Evolutionary conservation across 2,329 filamentous ascomycete genomes (phyloP), one percentile per base, ranked within the genome.

Genomic region (Coniella vitis): DNA sequence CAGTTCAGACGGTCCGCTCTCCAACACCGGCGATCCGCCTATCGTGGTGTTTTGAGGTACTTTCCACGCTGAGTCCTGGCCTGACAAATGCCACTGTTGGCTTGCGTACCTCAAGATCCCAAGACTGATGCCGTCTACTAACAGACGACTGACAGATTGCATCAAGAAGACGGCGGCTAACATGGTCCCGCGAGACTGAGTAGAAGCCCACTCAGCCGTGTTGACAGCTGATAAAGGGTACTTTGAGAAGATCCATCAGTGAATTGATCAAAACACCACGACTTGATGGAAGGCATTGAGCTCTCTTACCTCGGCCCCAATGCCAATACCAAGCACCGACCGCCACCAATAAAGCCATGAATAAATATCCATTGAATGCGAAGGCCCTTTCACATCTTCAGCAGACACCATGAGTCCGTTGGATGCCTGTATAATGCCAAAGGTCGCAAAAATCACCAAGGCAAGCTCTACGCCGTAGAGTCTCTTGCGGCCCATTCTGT

Each of bases 181-280:
- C 54, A 61, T 59, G 7, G 52, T 54, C 7, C 56, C 57, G 20
- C 61, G 48, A 8, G 54, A 59, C 12, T 56, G 38, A 7, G 61
- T 64, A 1, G 61, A 58, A 8, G 57, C 51, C 40, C 55, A 64
- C 38, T 64, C 61, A 1, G 60, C 60, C 1, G 58, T 56, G 16
- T 63, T 62, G 4, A 63, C 49, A 12, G 60, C 60, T 4, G 59
- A 61, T 22, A 64, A 48, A 2, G 61, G 61, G 35, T 61, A 62
- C 60, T 63, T 16, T 2, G 0, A 22, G 3, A 29, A 45, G 32
- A 19, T 38, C 17, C 20, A 19, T 29, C 12, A 29, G 25, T 38
- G 29, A 2, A 32, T 1, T 1, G 13, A 34, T 29, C 3, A 7
- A 4, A 32, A 13, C 2, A 8, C 29, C 1, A 16, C n/a, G 35